These are phyloP conservation scores for Bipolaris victoriae DNA, from an alignment of 2,329 filamentous ascomycete species.

Conservation along the genomic window DNA sequence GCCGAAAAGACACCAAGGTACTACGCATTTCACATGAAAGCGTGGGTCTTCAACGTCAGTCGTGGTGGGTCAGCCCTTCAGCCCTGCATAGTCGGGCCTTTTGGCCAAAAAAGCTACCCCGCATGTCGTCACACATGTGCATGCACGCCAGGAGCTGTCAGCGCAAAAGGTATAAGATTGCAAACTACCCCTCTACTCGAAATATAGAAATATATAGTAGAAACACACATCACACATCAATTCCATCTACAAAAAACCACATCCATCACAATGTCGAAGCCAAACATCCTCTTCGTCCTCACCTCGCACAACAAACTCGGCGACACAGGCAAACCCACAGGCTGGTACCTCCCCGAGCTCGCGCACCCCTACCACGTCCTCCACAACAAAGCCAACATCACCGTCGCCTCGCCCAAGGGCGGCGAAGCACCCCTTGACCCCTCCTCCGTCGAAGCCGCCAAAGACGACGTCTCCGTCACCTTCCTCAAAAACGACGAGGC, in stretches of 20 bases:
- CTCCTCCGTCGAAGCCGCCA: slow-evolving; percentile 48
- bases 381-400: slow-evolving; percentile 46
- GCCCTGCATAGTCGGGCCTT: slow-evolving; percentile 10
- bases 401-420: slow-evolving; percentile 49
- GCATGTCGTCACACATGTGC: slow-evolving; percentile 10
- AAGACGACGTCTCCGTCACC: slow-evolving; percentile 54
- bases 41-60: not conserved
- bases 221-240: not conserved
- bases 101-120: slow-evolving; percentile 5
- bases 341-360: slow-evolving; percentile 67
- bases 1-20: not conserved
- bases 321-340: slow-evolving; percentile 60
- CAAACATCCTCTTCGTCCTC: slow-evolving; percentile 73
- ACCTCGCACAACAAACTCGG: slow-evolving; percentile 64
- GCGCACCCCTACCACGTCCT: slow-evolving; percentile 51
- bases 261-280: slow-evolving; percentile 29
- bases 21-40: not conserved
- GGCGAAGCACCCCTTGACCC: slow-evolving; percentile 49
- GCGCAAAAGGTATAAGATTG: not conserved
- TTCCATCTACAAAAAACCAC: not conserved
- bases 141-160: not conserved
- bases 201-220: not conserved
- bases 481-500: slow-evolving; percentile 60
- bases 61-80: not conserved
- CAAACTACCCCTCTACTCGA: not conserved